These are phyloP conservation scores for Aspergillus sp. DNA, from an alignment of 2,329 filamentous ascomycete genomes.

Conservation along the genomic window DNA sequence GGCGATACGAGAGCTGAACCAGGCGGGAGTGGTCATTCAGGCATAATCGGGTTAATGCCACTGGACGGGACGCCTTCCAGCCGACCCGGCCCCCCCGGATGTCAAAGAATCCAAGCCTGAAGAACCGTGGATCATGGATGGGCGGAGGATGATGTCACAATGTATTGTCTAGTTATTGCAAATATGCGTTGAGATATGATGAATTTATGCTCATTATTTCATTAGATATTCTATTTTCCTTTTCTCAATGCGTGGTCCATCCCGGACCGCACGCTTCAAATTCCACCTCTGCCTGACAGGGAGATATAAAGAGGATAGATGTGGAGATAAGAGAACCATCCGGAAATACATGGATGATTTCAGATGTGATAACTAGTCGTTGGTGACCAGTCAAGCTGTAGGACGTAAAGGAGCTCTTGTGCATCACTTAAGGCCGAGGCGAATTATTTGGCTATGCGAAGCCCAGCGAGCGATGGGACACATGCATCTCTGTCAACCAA, in stretches of 20 bases:
- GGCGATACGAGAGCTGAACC: not conserved
- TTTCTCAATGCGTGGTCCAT: not conserved
- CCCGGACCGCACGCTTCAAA: not conserved
- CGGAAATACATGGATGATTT: not conserved
- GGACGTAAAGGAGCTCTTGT: not conserved
- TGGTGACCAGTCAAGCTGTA: not conserved
- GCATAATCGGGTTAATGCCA: not conserved
- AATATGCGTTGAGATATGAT: not conserved
- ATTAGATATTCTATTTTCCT: conserved; percentile 5
- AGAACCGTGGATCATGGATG: not conserved
- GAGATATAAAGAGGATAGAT: not conserved
- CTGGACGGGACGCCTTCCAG: not conserved
- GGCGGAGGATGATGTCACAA: conserved; percentile 6
- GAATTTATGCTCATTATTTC: conserved; percentile 3
- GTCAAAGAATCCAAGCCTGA: not conserved
- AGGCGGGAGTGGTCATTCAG: not conserved
- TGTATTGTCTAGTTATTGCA: not conserved
- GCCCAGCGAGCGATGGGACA: not conserved
- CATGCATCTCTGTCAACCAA: not conserved
- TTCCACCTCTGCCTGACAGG: not conserved
- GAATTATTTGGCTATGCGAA: not conserved
- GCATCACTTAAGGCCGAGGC: not conserved
- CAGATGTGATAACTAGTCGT: not conserved
- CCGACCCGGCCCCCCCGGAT: not conserved
- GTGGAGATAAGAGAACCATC: not conserved